Percentiles rank a stretch among this genome's conserved stretches.
Conservation (phyloP, 139 green algal genomes). For the Micractinium sp. region DNA sequence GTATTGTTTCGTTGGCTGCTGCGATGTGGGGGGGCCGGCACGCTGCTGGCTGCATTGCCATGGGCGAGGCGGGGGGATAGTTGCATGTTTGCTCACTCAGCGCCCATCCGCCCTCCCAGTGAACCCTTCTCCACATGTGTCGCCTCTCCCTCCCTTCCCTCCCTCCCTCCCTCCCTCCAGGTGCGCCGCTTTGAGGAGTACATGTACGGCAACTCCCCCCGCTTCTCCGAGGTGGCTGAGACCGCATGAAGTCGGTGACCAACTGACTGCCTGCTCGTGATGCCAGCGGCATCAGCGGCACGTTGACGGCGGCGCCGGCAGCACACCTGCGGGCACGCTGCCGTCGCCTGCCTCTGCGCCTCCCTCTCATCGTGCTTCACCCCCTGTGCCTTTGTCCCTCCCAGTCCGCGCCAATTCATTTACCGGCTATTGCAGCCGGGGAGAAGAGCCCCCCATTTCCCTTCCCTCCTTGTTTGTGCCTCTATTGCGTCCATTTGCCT, state of each 20-base stretch:
- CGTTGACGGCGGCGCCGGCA: too few relatives aligned
- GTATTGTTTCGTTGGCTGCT: too few relatives aligned
- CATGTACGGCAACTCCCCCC: slow-evolving; percentile 78
- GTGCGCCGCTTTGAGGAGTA: slow-evolving; percentile 89
- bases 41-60: not conserved
- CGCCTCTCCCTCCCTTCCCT: not conserved
- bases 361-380: not conserved
- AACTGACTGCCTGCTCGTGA: too few relatives aligned
- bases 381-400: not conserved
- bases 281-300: too few relatives aligned
- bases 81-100: not conserved
- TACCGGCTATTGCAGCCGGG: not conserved
- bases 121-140: not conserved
- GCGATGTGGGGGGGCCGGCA: not conserved
- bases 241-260: too few relatives aligned
- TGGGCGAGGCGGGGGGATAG: not conserved
- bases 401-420: not conserved
- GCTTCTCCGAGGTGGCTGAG: slow-evolving; percentile 56
- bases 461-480: not conserved
- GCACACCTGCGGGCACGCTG: not conserved
- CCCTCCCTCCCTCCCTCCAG: not conserved
- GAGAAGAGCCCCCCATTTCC: not conserved
- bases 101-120: not conserved
- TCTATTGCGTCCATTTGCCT: not conserved
- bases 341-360: not conserved